Evolutionary conservation across 225 moss, liverwort and hornwort species (phyloP).

Genomic region (Anthoceros angustus): DNA sequence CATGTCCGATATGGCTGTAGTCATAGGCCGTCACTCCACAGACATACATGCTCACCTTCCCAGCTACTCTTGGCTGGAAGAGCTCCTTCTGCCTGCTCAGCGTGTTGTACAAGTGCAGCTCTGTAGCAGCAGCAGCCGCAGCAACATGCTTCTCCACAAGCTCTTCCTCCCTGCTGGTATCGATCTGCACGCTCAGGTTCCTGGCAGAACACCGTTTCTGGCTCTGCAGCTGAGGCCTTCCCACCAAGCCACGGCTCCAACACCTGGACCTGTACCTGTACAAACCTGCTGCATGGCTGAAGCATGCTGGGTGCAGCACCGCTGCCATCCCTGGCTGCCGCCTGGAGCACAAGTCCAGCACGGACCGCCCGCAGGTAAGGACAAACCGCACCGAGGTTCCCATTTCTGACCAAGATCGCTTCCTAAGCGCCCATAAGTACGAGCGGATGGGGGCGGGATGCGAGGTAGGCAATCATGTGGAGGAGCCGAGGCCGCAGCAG

Average conservation of each 20-base stretch:
- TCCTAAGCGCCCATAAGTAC: neutral
- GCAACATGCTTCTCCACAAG: slow-evolving; percentile 6
- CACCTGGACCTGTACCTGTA: neutral
- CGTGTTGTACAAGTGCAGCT: slow-evolving; percentile 77
- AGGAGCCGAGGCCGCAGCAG: too few relatives aligned
- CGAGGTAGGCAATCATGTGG: too few relatives aligned
- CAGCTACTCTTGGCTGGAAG: slow-evolving; percentile 52
- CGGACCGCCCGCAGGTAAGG: neutral
- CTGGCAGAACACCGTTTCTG: neutral
- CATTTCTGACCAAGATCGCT: neutral
- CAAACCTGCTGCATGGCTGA: neutral
- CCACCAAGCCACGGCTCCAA: neutral
- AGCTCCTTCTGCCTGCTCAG: slow-evolving; percentile 80
- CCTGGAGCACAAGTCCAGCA: neutral
- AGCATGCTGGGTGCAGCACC: neutral
- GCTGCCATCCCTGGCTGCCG: neutral
- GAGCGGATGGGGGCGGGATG: too few relatives aligned
- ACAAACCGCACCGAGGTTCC: neutral
- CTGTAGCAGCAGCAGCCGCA: slow-evolving; percentile 7
- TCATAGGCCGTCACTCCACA: slow-evolving; percentile 97
- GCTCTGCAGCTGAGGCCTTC: neutral
- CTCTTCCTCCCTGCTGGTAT: slow-evolving; percentile 5
- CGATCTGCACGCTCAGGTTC: slow-evolving; percentile 9
- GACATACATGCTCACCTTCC: slow-evolving; percentile 98
- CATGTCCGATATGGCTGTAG: slow-evolving; percentile 94